phyloP scores from a whole-genome alignment of 2,329 filamentous ascomycete species.

The Scedosporium minutisporum region DNA sequence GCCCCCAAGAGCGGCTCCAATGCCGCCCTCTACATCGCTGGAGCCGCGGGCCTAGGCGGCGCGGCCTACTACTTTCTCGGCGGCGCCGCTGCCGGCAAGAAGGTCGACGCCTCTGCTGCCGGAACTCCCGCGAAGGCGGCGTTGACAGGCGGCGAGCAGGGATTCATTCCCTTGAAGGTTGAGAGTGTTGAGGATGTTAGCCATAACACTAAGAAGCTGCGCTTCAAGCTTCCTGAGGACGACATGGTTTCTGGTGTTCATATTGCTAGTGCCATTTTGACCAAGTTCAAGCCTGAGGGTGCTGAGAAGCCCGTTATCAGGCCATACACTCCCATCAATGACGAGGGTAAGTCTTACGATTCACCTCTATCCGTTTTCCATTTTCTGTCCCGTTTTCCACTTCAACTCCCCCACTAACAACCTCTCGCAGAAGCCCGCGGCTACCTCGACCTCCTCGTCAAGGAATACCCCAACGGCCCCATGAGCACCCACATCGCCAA shows the following conservation, averaged over 20 bases:
- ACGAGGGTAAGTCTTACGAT: slow-evolving; percentile 53
- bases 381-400: not conserved
- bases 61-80: slow-evolving; percentile 42
- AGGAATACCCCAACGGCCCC: slow-evolving; percentile 79
- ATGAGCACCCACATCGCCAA: slow-evolving; percentile 87
- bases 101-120: slow-evolving; percentile 45
- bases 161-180: slow-evolving; percentile 74
- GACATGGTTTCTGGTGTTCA: slow-evolving; percentile 76
- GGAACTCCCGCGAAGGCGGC: slow-evolving; percentile 30
- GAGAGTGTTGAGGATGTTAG: slow-evolving; percentile 71
- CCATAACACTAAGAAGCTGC: slow-evolving; percentile 90
- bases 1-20: slow-evolving; percentile 46
- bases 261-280: slow-evolving; percentile 78
- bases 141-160: slow-evolving; percentile 80
- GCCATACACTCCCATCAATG: slow-evolving; percentile 86
- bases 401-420: not conserved
- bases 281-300: slow-evolving; percentile 79
- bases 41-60: slow-evolving; percentile 48
- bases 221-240: slow-evolving; percentile 76
- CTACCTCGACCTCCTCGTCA: slow-evolving; percentile 80
- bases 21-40: slow-evolving; percentile 49
- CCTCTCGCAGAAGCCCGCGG: slow-evolving; percentile 54
- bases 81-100: slow-evolving; percentile 39
- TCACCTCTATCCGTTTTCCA: not conserved
- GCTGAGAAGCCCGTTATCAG: slow-evolving; percentile 79